phyloP scores from a whole-genome alignment of 768 basidiomycete species.

The Hygrophoropsis aurantiaca region DNA sequence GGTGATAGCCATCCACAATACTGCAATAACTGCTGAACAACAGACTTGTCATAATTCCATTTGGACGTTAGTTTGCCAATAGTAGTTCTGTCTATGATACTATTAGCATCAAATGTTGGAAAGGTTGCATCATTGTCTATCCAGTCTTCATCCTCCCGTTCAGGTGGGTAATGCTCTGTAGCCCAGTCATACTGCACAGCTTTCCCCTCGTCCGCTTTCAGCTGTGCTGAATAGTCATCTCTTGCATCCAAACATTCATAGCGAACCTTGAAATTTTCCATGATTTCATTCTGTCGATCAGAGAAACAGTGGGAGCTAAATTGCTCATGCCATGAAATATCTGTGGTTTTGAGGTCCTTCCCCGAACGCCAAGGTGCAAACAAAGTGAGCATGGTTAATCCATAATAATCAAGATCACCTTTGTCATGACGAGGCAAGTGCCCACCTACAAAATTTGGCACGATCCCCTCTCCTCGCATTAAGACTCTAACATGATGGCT shows the following conservation, averaged over 20 bases:
- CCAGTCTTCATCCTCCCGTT: neutral
- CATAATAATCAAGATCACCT: too few relatives aligned
- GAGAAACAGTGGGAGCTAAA: slow-evolving; percentile 14
- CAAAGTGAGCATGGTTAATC: slow-evolving; percentile 10
- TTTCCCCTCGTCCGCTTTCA: too few relatives aligned
- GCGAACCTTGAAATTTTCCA: slow-evolving; percentile 29
- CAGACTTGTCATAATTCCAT: neutral
- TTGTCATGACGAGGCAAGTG: slow-evolving; percentile 24
- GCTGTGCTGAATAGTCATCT: slow-evolving; percentile 32
- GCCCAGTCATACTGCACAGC: too few relatives aligned
- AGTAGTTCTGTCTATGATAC: neutral
- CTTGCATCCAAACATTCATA: slow-evolving; percentile 37
- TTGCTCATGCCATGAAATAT: slow-evolving; percentile 21
- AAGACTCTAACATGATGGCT: slow-evolving; percentile 21
- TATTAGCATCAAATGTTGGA: too few relatives aligned
- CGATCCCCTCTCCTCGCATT: neutral
- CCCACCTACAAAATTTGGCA: slow-evolving; percentile 31
- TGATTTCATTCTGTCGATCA: slow-evolving; percentile 12
- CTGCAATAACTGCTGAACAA: neutral
- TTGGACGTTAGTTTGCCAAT: neutral
- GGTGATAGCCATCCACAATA: neutral
- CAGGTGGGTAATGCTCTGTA: too few relatives aligned
- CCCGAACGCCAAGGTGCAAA: slow-evolving; percentile 9
- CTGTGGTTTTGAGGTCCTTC: slow-evolving; percentile 1
- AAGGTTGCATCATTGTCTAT: too few relatives aligned